phyloP scores from a whole-genome alignment of 164 flowering plant genomes.

The Stephania japonica region DNA sequence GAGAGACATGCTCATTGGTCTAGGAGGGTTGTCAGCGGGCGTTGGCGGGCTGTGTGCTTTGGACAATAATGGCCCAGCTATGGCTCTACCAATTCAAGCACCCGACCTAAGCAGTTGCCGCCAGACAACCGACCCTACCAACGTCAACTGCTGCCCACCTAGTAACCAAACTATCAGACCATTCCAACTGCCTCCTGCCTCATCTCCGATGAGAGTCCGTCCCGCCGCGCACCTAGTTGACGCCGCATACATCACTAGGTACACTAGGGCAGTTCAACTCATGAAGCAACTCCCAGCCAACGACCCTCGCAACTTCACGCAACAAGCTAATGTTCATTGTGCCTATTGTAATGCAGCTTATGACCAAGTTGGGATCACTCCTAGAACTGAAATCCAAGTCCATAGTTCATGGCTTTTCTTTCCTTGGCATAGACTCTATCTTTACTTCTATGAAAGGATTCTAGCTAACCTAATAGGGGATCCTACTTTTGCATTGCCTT shows the following conservation, averaged over 20 bases:
- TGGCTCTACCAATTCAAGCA: slow-evolving; percentile 25
- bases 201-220: slow-evolving; percentile 14
- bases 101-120: slow-evolving; percentile 35
- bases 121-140: slow-evolving; percentile 20
- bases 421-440: slow-evolving; percentile 51
- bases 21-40: slow-evolving; percentile 43
- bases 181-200: slow-evolving; percentile 22
- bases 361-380: slow-evolving; percentile 32
- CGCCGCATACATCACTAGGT: slow-evolving; percentile 19
- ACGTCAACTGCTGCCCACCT: slow-evolving; percentile 46
- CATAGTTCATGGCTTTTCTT: slow-evolving; percentile 64
- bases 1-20: slow-evolving; percentile 40
- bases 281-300: slow-evolving; percentile 35
- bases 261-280: slow-evolving; percentile 14
- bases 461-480: slow-evolving; percentile 52
- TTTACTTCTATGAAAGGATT: slow-evolving; percentile 43
- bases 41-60: slow-evolving; percentile 13
- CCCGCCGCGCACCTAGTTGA: slow-evolving; percentile 19
- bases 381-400: slow-evolving; percentile 41
- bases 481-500: slow-evolving; percentile 53
- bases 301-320: slow-evolving; percentile 53
- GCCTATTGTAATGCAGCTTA: slow-evolving; percentile 58
- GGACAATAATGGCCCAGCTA: slow-evolving; percentile 14
- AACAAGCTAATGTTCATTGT: slow-evolving; percentile 61
- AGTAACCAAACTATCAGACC: slow-evolving; percentile 17